phyloP scores from a whole-genome alignment of 2,329 filamentous ascomycete species.

The Claviceps sorghi region DNA sequence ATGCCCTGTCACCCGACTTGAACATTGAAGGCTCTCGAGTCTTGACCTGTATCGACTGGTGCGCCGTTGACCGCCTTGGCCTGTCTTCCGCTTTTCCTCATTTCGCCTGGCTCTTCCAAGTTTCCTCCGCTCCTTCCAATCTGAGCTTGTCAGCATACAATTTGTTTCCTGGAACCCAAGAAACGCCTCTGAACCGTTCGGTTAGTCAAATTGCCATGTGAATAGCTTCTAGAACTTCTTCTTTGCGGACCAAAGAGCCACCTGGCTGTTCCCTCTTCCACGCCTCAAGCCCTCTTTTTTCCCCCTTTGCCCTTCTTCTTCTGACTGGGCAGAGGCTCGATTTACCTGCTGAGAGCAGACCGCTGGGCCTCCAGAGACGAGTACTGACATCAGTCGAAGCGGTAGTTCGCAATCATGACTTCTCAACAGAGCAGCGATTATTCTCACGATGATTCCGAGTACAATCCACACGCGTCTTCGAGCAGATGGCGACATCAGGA shows the following conservation, averaged over 20 bases:
- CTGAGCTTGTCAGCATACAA: not conserved
- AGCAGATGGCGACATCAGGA: conserved; percentile 51
- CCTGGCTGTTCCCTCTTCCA: not conserved
- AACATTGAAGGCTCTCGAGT: not conserved
- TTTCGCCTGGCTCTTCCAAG: not conserved
- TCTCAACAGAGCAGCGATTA: conserved; percentile 2
- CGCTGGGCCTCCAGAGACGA: not conserved
- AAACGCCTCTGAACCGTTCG: not conserved
- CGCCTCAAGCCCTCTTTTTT: not conserved
- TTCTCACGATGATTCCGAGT: conserved; percentile 9
- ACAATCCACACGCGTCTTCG: conserved; percentile 41
- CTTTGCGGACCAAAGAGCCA: not conserved
- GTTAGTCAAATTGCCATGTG: not conserved
- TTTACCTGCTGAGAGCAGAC: not conserved
- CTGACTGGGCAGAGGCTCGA: not conserved
- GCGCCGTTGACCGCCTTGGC: not conserved
- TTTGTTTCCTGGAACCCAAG: not conserved
- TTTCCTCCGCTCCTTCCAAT: not conserved
- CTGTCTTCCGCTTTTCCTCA: not conserved
- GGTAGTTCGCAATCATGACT: conserved; percentile 1
- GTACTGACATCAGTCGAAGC: not conserved
- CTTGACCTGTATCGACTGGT: not conserved
- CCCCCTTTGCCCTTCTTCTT: not conserved
- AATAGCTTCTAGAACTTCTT: not conserved
- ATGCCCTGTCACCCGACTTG: too few species aligned